Evolutionary conservation across 495 filamentous ascomycete genomes (phyloP), one percentile per base, ranked within the genome.

Genomic region (Xylaria longipes): DNA sequence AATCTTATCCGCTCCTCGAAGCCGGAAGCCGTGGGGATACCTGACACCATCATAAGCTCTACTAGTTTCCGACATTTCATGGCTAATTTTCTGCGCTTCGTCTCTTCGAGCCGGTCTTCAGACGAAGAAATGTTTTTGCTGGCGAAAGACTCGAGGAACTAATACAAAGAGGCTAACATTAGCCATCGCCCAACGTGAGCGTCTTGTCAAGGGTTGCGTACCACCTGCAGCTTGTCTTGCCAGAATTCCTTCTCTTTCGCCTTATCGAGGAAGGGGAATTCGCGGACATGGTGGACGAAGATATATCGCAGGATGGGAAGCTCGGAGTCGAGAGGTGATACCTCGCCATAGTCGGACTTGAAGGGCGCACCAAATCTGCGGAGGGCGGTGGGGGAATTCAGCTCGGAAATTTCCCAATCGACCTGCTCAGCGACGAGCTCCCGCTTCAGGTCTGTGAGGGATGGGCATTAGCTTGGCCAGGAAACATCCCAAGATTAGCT

Each of bases 41-140:
- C 96, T 5, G 94, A 97, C 22, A 98, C 97, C 94, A 99, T 97
- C 96, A 99, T 98, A 70, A 99, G 84, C 83, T 98, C 96, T 37
- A 99, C 92, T 64, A 99, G 82, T 85, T 99, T 99, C 78, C 94
- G 90, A 37, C 93, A 93, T 87, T 99, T 99, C 67, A 91, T 82
- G 0, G 97, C 95, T 65, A 99, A 82, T 82, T 98, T 98, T 77
- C 90, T 87, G 54, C 96, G 87, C 87, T 99, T 99, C 3, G 97
- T 98, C 80, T 98, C 94, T 80, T 99, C 96, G 60, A 98, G 82
- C 11, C 96, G 88, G 76, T 99, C 96, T 79, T 99, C 96, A 25
- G 95, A 97, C 14, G 94, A 97, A 1, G 95, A 98, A 52, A 99
- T 97, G 79, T 94, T 91, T 79, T 98, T 98, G 77, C 92, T 95